Base-by-base conservation (phyloP, 2,329 filamentous ascomycete species). In the Phaeosphaeriaceae sp. region DNA sequence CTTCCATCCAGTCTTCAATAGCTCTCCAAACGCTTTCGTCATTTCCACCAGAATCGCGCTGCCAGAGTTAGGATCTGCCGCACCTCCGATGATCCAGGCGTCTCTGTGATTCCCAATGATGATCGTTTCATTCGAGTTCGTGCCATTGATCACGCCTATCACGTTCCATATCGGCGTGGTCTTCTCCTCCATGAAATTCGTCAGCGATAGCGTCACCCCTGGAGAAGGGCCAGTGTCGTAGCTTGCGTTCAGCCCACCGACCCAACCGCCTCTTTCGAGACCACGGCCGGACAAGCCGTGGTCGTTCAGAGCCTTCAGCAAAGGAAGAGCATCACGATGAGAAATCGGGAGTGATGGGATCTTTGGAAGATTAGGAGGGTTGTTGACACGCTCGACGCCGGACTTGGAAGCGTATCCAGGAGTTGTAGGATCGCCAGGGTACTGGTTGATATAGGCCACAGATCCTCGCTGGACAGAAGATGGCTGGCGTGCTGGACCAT, bases 291-390 rank as follows among this genome's bases (percentile, higher is more conserved):
- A 84, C 7, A 90, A 88, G 0, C 93, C 93, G 70, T 91, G 85
- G 5, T 92, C 92, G 69, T 97, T 94, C 48, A 97, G 81, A 0
- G 92, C 89, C 70, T 88, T 88, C 20, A 97, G 83, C 31, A 97
- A 85, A 0, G 92, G 92, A n/a, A 95, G 76, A 1, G 90, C 92
- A 64, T 96, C 92, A 4, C 81, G 78, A 73, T 93, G 96, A 0
- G 93, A 96, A 41, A 97, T 90, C 1, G 93, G 93, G 3, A 96
- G 80, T 1, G 92, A 96, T 0, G 93, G 93, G 55, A 97, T 97
- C 2, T 84, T 85, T 0, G 93, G 90, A 22, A 88, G 91, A 3
- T 84, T 83, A 15, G 54, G 55, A 40, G 41, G 54, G 17, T n/a
- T 17, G 17, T 88, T 82, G 0, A 86, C 83, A 33, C 93, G 87